Conservation (phyloP, 2,329 filamentous ascomycete genomes). For the Phyllosticta ampelicida region DNA sequence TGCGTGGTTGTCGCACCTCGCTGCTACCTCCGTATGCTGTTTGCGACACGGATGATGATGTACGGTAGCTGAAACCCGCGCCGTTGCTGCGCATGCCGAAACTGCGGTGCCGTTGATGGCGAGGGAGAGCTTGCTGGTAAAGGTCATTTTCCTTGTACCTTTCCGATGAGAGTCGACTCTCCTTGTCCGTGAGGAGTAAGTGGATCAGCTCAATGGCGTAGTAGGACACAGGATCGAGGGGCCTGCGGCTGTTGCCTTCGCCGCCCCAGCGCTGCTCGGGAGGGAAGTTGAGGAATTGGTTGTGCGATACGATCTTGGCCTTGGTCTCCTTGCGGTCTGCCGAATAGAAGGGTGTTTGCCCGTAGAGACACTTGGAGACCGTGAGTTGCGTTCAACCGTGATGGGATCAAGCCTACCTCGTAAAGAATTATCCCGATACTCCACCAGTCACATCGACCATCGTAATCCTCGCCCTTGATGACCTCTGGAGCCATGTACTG, state of each 20-base stretch:
- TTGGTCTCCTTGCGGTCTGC: constrained; percentile 78
- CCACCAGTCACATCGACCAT: constrained; percentile 94
- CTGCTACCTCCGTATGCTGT: constrained; percentile 16
- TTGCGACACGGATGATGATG: not conserved
- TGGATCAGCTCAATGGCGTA: constrained; percentile 69
- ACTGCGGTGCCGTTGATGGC: constrained; percentile 1
- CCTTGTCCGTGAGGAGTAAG: constrained; percentile 61
- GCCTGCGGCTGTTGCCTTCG: constrained; percentile 36
- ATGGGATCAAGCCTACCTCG: constrained; percentile 42
- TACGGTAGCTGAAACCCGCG: not conserved
- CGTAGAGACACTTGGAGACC: constrained; percentile 64
- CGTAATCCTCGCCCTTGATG: constrained; percentile 69
- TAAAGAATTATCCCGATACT: constrained; percentile 90
- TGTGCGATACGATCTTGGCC: constrained; percentile 69
- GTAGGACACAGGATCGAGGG: constrained; percentile 46
- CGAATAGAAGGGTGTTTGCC: constrained; percentile 78
- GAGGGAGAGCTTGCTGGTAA: constrained; percentile 12
- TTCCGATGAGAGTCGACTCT: constrained; percentile 63
- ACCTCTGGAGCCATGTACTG: constrained; percentile 99
- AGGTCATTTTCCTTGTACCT: constrained; percentile 60
- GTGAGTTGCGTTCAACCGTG: constrained; percentile 2
- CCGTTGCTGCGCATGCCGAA: constrained; percentile 1
- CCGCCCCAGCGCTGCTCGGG: constrained; percentile 40
- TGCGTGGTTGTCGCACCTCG: constrained; percentile 29
- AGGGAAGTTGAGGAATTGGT: constrained; percentile 60